These are phyloP conservation scores for Saccharomycopsis microspora DNA, from an alignment of 805 yeast genomes.

Conservation along the genomic window DNA sequence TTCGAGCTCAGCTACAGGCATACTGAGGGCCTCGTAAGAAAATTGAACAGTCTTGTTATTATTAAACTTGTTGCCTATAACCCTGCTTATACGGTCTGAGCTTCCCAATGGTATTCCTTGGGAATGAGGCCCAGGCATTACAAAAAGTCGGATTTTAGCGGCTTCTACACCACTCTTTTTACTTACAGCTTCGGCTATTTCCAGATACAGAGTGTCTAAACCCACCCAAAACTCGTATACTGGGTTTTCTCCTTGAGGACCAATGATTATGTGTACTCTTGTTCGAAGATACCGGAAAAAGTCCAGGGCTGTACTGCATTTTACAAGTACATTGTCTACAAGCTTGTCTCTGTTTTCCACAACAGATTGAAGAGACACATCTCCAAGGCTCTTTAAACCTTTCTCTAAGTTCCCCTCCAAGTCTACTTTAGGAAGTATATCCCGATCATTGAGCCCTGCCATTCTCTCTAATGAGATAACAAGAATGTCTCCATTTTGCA, in stretches of 20 bases:
- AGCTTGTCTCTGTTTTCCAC: slow-evolving; percentile 11
- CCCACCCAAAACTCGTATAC: slow-evolving; percentile 47
- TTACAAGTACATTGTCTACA: slow-evolving; percentile 8
- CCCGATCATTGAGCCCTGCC: no score
- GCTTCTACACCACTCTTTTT: slow-evolving; percentile 41
- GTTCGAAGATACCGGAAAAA: slow-evolving; percentile 46
- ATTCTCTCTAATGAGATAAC: slow-evolving; percentile 25
- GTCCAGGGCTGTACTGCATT: slow-evolving; percentile 19
- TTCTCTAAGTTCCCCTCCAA: slow-evolving; percentile 10
- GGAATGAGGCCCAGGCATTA: slow-evolving; percentile 28
- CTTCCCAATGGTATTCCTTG: slow-evolving; percentile 43
- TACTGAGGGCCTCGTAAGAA: slow-evolving; percentile 67
- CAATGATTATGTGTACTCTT: slow-evolving; percentile 46
- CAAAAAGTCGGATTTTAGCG: slow-evolving; percentile 51
- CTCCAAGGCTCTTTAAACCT: neutral
- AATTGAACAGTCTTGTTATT: slow-evolving; percentile 33
- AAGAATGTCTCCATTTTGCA: slow-evolving; percentile 55
- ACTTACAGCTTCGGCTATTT: slow-evolving; percentile 54
- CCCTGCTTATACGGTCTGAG: slow-evolving; percentile 23
- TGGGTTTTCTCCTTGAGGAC: slow-evolving; percentile 12
- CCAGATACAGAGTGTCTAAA: slow-evolving; percentile 43
- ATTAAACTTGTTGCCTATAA: slow-evolving; percentile 24
- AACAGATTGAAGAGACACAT: neutral
- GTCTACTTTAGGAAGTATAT: no score
- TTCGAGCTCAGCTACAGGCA: slow-evolving; percentile 69